These are phyloP conservation scores for Tetrahymena malaccensis DNA, from an alignment of 73 alveolate genomes.

Conservation along the genomic window DNA sequence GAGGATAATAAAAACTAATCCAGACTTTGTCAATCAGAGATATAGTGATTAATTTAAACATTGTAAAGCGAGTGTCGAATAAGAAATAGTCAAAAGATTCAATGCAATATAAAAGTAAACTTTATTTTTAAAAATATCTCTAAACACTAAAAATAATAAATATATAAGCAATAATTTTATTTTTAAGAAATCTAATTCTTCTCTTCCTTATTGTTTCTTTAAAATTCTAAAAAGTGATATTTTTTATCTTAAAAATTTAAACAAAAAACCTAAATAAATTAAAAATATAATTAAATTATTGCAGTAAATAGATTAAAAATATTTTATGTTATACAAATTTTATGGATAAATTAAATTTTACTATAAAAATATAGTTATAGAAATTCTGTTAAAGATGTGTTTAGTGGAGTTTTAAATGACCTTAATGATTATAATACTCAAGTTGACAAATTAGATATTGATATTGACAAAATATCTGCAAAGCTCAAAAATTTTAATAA, in stretches of 20 bases:
- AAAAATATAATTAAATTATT: background rate
- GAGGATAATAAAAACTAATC: background rate
- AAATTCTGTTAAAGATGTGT: background rate
- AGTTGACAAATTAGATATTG: background rate
- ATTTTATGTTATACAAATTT: too few relatives aligned
- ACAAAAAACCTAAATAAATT: too few relatives aligned
- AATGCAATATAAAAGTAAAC: background rate
- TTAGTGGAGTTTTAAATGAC: background rate
- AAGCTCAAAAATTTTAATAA: background rate
- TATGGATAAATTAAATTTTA: too few relatives aligned
- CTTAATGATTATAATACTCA: background rate
- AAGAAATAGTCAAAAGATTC: background rate
- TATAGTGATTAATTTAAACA: background rate
- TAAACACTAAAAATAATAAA: too few relatives aligned
- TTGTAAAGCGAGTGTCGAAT: background rate
- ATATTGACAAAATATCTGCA: background rate
- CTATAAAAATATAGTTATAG: background rate
- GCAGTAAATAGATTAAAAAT: background rate
- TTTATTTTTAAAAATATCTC: background rate
- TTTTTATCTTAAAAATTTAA: too few relatives aligned
- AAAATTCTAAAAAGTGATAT: too few relatives aligned
- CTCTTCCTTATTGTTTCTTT: too few relatives aligned
- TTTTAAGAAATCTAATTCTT: too few relatives aligned
- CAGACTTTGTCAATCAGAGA: background rate
- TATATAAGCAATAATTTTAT: too few relatives aligned